Conservation (phyloP, 2,329 filamentous ascomycete genomes). For the Fusarium stilboides region DNA sequence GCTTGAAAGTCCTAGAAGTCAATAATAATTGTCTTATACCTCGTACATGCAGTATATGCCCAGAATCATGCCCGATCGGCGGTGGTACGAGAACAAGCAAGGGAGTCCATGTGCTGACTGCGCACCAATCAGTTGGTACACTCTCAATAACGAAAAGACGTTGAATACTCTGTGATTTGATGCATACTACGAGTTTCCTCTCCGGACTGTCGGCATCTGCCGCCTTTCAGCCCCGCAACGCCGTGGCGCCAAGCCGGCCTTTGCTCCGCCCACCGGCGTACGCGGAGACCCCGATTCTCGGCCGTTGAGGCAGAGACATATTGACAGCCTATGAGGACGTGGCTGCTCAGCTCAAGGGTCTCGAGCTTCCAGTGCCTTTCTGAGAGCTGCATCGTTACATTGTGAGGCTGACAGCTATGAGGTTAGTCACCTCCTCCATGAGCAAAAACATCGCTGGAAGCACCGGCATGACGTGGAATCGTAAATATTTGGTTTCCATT, state of each 20-base stretch:
- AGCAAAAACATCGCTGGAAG: slow-evolving; percentile 1
- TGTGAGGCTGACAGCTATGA: slow-evolving; percentile 25
- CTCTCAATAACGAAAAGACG: background rate
- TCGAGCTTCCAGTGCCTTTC: background rate
- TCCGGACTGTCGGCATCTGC: slow-evolving; percentile 9
- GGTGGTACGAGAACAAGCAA: slow-evolving; percentile 26
- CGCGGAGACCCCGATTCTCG: slow-evolving; percentile 5
- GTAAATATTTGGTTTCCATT: slow-evolving; percentile 41
- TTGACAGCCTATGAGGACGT: slow-evolving; percentile 7
- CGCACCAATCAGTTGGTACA: slow-evolving; percentile 1
- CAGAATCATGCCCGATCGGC: background rate
- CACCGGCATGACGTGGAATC: slow-evolving; percentile 2
- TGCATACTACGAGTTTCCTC: background rate
- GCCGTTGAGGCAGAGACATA: slow-evolving; percentile 14
- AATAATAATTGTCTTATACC: background rate
- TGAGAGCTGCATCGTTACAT: slow-evolving; percentile 31
- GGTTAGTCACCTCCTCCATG: slow-evolving; percentile 18
- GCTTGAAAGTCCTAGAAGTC: slow-evolving; percentile 15
- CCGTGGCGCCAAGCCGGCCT: slow-evolving; percentile 36
- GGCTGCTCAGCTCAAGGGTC: slow-evolving; percentile 3
- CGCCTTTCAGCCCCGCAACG: slow-evolving; percentile 24
- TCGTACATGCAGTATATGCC: slow-evolving; percentile 5
- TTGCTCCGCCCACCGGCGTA: slow-evolving; percentile 25
- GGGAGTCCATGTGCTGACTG: slow-evolving; percentile 21
- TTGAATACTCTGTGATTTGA: background rate